Percentiles rank a stretch among this genome's conserved stretches.
Conservation (phyloP, 2,329 filamentous ascomycete species). For the Clonostachys solani region DNA sequence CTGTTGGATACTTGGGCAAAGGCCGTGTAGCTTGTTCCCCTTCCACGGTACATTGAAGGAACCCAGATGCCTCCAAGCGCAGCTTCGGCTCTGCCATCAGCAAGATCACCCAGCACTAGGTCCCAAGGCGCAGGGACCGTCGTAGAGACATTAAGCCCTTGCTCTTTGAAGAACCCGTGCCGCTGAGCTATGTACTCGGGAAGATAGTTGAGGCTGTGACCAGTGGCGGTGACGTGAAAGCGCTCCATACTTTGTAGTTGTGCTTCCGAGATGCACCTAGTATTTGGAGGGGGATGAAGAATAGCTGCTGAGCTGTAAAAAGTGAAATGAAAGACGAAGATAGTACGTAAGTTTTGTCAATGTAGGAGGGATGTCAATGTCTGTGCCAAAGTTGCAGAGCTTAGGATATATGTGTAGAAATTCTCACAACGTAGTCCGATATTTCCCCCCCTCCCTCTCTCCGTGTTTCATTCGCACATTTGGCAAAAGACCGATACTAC, state of each 20-base stretch:
- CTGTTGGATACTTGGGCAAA: background rate
- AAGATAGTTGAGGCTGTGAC: constrained; percentile 1
- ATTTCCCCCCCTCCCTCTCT: too few species aligned
- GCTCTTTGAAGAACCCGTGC: background rate
- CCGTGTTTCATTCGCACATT: too few species aligned
- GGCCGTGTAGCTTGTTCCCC: background rate
- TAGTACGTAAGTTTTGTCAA: too few species aligned
- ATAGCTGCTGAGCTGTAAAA: too few species aligned
- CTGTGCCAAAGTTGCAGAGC: too few species aligned
- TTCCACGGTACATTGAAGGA: background rate
- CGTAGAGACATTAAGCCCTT: background rate
- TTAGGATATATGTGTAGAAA: too few species aligned
- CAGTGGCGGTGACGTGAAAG: background rate
- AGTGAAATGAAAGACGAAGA: too few species aligned
- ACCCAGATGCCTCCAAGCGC: background rate
- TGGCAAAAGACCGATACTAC: too few species aligned
- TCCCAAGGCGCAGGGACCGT: background rate
- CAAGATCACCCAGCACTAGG: background rate
- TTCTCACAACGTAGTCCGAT: too few species aligned
- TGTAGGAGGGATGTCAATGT: too few species aligned
- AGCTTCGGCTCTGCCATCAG: background rate
- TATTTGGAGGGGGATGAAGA: too few species aligned
- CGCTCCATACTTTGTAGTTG: background rate
- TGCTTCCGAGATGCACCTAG: too few species aligned
- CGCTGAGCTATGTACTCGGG: background rate